phyloP scores from a whole-genome alignment of 1,284 basidiomycete species.

The Ceratobasidium sp. region DNA sequence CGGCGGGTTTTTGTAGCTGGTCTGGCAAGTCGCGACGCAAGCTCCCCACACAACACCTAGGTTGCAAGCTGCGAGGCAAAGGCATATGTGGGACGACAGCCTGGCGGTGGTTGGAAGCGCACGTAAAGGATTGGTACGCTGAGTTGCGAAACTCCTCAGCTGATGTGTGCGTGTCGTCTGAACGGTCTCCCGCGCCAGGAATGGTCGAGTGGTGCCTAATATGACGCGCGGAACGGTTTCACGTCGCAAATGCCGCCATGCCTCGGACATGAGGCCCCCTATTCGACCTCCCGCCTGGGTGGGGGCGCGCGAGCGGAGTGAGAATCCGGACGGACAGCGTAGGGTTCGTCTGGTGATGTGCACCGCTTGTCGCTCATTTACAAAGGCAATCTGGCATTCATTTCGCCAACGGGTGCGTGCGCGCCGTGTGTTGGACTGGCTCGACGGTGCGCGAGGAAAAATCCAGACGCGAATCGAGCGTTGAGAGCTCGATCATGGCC shows the following conservation, averaged over 20 bases:
- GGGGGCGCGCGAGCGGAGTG: constrained; percentile 41
- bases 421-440: constrained; percentile 8
- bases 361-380: background rate
- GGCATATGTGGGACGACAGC: constrained; percentile 41
- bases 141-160: constrained; percentile 43
- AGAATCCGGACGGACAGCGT: constrained; percentile 1
- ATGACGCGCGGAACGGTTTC: constrained; percentile 45
- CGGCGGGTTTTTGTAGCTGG: constrained; percentile 26
- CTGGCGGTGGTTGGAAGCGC: constrained; percentile 34
- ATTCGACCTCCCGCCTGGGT: constrained; percentile 39
- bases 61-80: constrained; percentile 32
- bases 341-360: constrained; percentile 32
- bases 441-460: constrained; percentile 10
- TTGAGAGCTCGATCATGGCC: constrained; percentile 31
- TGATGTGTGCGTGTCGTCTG: constrained; percentile 40
- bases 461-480: constrained; percentile 25
- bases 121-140: constrained; percentile 30
- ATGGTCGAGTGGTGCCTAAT: constrained; percentile 42
- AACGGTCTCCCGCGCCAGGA: constrained; percentile 38
- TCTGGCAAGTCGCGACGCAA: background rate
- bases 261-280: constrained; percentile 42
- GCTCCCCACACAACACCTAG: constrained; percentile 20
- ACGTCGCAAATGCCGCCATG: constrained; percentile 39
- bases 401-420: constrained; percentile 1
- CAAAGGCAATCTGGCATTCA: constrained; percentile 29